phyloP scores from a whole-genome alignment of 2,329 filamentous ascomycete species.

The Exophiala alcalophila region DNA sequence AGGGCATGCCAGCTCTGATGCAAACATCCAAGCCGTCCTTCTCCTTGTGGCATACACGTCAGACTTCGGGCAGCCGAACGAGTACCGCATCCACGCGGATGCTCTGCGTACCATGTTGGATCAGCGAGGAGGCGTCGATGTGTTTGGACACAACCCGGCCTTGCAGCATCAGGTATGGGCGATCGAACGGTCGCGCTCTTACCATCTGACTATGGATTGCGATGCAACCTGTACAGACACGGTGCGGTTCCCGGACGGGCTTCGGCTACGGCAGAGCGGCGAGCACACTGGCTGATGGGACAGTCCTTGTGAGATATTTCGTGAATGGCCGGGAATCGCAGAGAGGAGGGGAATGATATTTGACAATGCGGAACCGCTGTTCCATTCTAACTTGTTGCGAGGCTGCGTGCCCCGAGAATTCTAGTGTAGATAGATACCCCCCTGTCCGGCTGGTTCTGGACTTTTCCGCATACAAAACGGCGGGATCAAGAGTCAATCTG shows the following conservation, averaged over 20 bases:
- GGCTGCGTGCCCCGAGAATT: too few relatives aligned
- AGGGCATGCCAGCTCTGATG: slow-evolving; percentile 23
- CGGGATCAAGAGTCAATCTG: too few relatives aligned
- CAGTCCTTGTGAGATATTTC: too few relatives aligned
- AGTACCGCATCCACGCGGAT: slow-evolving; percentile 23
- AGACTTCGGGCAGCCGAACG: slow-evolving; percentile 21
- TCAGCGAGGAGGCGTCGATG: slow-evolving; percentile 25
- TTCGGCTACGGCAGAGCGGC: slow-evolving; percentile 4
- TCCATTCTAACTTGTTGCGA: too few relatives aligned
- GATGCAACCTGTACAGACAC: slow-evolving; percentile 10
- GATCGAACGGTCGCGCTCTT: slow-evolving; percentile 18
- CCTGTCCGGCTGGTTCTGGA: too few relatives aligned
- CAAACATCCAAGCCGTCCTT: slow-evolving; percentile 29
- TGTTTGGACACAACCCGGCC: slow-evolving; percentile 18
- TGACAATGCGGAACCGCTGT: too few relatives aligned
- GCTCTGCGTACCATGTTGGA: slow-evolving; percentile 26
- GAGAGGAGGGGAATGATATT: too few relatives aligned
- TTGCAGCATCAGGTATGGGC: slow-evolving; percentile 22
- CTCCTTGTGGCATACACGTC: slow-evolving; percentile 26
- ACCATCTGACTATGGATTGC: slow-evolving; percentile 26
- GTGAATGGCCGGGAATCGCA: too few relatives aligned
- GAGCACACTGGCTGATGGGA: too few relatives aligned
- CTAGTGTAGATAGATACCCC: too few relatives aligned
- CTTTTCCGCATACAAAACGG: too few relatives aligned
- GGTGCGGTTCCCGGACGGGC: slow-evolving; percentile 20